A percentile compares a stretch with the other conserved stretches of the same genome.
Conservation (phyloP, 306 rosid species). For the Vigna mungo region DNA sequence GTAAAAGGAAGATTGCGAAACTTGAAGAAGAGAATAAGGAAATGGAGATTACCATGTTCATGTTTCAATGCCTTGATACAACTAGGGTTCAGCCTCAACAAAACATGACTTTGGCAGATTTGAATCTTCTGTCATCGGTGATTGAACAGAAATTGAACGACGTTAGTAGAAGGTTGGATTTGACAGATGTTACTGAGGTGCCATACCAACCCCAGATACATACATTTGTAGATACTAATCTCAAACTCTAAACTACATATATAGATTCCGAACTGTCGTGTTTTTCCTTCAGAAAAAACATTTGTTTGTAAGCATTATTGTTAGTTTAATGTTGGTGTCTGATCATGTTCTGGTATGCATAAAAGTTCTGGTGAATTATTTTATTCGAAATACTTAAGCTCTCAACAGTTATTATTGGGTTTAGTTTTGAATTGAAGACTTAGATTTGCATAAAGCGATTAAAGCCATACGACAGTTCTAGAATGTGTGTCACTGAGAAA, state of each 20-base stretch:
- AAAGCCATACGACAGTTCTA: no score
- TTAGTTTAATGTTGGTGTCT: no score
- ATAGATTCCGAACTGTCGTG: not conserved
- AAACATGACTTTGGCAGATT: not conserved
- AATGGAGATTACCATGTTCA: not conserved
- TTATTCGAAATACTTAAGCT: no score
- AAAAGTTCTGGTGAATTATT: no score
- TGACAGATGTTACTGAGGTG: not conserved
- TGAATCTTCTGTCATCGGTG: not conserved
- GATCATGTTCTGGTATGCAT: no score
- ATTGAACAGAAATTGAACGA: not conserved
- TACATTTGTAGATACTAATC: not conserved
- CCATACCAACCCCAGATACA: no score
- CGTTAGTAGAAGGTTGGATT: not conserved
- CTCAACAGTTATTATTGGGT: no score
- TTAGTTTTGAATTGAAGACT: no score
- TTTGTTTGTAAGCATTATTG: not conserved
- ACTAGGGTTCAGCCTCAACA: not conserved
- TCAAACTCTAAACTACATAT: not conserved
- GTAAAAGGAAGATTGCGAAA: not conserved
- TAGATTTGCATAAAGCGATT: no score
- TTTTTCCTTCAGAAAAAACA: not conserved
- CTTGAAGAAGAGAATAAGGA: not conserved
- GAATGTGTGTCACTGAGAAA: no score
- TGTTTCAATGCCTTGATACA: not conserved